These are phyloP conservation scores for Exophiala phaeomuriformis DNA, from an alignment of 2,329 filamentous ascomycete species.

Conservation along the genomic window DNA sequence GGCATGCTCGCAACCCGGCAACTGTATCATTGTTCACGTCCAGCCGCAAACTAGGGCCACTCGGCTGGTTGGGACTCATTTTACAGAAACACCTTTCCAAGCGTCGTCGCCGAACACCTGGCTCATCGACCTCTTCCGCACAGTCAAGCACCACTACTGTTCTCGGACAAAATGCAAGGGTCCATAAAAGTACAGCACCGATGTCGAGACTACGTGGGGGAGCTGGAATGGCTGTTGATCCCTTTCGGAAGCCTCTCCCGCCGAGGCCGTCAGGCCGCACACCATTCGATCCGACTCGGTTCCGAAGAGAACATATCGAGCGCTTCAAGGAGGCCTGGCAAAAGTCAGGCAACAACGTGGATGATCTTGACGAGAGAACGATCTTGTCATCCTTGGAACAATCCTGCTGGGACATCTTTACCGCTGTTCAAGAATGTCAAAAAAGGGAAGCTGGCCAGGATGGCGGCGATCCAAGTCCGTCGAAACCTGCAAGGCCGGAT, in stretches of 20 bases:
- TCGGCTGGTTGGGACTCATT: slow-evolving; percentile 2
- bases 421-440: neutral
- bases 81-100: slow-evolving; percentile 2
- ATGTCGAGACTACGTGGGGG: slow-evolving; percentile 9
- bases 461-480: too few relatives aligned
- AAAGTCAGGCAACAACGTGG: neutral
- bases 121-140: neutral
- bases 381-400: slow-evolving; percentile 3
- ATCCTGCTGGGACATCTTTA: neutral
- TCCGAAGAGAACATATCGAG: neutral
- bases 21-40: neutral
- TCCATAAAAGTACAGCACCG: slow-evolving; percentile 5
- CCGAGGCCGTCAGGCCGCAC: neutral
- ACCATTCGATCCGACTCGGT: neutral
- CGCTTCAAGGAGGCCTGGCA: neutral
- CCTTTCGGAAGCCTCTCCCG: neutral
- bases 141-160: neutral
- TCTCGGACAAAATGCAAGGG: slow-evolving; percentile 6
- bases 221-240: neutral
- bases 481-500: neutral
- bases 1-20: slow-evolving; percentile 15
- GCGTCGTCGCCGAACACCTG: neutral
- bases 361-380: neutral
- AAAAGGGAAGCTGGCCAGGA: too few relatives aligned
- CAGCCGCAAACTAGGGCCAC: neutral